phyloP scores from a whole-genome alignment of 139 green algal genomes.

The Volvox reticuliferus region DNA sequence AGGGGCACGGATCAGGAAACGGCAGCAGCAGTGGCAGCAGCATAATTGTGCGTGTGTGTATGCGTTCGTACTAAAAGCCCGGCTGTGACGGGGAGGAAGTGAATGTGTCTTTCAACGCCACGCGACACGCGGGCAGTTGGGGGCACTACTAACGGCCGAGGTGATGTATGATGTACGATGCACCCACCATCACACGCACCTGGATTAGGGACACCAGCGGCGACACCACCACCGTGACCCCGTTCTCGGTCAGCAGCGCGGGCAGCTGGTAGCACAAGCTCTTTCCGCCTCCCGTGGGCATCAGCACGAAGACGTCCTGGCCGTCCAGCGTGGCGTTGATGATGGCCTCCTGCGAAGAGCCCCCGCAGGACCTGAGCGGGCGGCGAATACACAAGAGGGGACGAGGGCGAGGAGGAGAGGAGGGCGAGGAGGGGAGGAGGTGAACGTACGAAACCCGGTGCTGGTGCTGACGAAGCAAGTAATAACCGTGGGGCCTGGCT shows the following conservation, averaged over 20 bases:
- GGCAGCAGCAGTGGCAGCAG: no score
- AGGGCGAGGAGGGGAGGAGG: neutral
- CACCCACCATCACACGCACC: conserved; percentile 37
- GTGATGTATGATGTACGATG: neutral
- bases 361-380: conserved; percentile 49
- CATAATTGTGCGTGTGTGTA: no score
- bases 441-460: neutral
- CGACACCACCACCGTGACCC: conserved; percentile 93
- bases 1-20: no score
- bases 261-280: conserved; percentile 93
- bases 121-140: no score
- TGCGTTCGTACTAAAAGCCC: no score
- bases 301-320: conserved; percentile 91
- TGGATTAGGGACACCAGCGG: conserved; percentile 96
- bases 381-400: no score
- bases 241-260: conserved; percentile 70
- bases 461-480: no score
- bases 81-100: no score
- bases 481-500: neutral
- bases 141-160: neutral
- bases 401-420: neutral
- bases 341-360: conserved; percentile 72
- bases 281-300: conserved; percentile 88
- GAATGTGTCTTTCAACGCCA: no score
- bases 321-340: conserved; percentile 82